A percentile compares a stretch with the other conserved stretches of the same genome.
Evolutionary conservation across 208 protist species (phyloP).

Genomic region (Herpetomonas tarakana): DNA sequence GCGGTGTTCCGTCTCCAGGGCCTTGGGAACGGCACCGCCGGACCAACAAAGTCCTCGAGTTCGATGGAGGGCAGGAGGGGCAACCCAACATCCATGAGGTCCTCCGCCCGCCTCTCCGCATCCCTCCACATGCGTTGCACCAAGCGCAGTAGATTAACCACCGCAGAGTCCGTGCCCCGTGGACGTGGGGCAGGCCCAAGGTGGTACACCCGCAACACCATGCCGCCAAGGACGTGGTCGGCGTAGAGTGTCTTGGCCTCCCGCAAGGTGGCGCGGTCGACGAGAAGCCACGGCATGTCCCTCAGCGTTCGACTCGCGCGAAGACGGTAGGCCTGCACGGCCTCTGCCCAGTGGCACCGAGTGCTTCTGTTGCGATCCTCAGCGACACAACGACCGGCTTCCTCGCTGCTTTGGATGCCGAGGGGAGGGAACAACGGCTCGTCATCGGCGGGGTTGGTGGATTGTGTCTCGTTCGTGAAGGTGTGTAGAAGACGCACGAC

Average conservation of each 20-base stretch:
- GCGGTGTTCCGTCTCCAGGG: too few species aligned
- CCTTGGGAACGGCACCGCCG: not conserved
- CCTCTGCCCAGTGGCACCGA: constrained; percentile 7
- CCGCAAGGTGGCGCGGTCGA: constrained; percentile 15
- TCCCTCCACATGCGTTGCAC: constrained; percentile 34
- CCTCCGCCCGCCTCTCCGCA: constrained; percentile 11
- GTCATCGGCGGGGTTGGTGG: too few species aligned
- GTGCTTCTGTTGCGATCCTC: constrained; percentile 1
- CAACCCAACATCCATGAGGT: constrained; percentile 4
- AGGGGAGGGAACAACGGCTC: too few species aligned
- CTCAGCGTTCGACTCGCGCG: constrained; percentile 27
- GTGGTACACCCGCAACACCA: constrained; percentile 31
- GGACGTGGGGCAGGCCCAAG: too few species aligned
- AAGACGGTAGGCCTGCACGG: constrained; percentile 12
- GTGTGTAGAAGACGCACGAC: not conserved
- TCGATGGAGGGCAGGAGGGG: constrained; percentile 27
- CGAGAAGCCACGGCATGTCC: constrained; percentile 30
- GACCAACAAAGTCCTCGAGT: constrained; percentile 17
- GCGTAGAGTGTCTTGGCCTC: constrained; percentile 22
- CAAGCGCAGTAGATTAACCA: constrained; percentile 15
- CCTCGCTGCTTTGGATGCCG: too few species aligned
- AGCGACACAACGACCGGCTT: too few species aligned
- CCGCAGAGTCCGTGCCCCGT: too few species aligned
- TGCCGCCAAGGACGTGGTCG: constrained; percentile 14
- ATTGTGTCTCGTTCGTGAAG: constrained; percentile 1